Evolutionary conservation across 257 asterid genomes (phyloP).

Genomic region (Solanum etuberosum): DNA sequence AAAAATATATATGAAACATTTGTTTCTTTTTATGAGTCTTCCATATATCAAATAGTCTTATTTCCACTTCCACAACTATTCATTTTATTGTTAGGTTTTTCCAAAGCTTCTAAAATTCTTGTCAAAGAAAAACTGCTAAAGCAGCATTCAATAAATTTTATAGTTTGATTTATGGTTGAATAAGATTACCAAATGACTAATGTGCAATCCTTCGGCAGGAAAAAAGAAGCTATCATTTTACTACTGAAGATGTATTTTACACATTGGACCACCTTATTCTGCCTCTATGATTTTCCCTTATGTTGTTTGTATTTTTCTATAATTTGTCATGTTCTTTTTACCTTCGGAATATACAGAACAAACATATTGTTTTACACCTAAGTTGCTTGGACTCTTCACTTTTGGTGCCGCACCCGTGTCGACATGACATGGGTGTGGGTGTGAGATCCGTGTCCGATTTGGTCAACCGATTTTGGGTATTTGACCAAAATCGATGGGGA

Average conservation of each 20-base stretch:
- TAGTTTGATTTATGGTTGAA: not conserved
- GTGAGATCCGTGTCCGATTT: too few relatives aligned
- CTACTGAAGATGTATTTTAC: not conserved
- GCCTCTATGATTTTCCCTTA: not conserved
- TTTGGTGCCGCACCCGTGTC: too few relatives aligned
- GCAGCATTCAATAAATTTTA: not conserved
- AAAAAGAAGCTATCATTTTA: not conserved
- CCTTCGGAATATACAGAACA: not conserved
- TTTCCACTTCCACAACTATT: not conserved
- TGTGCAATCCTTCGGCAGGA: not conserved
- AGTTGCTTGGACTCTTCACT: too few relatives aligned
- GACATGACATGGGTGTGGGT: too few relatives aligned
- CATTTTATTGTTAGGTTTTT: not conserved
- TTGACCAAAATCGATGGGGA: too few relatives aligned
- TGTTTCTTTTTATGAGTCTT: not conserved
- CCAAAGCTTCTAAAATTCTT: not conserved
- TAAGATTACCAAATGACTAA: not conserved
- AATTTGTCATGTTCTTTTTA: not conserved
- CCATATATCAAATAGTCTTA: not conserved
- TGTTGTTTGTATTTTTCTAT: not conserved
- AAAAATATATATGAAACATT: not conserved
- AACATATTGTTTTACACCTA: too few relatives aligned
- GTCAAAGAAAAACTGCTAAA: not conserved
- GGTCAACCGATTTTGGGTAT: too few relatives aligned
- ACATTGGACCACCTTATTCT: not conserved